Percentiles rank a stretch among this genome's conserved stretches.
phyloP scores from a whole-genome alignment of 1,139 yeast genomes.

The Protomyces lactucae-debilis region DNA sequence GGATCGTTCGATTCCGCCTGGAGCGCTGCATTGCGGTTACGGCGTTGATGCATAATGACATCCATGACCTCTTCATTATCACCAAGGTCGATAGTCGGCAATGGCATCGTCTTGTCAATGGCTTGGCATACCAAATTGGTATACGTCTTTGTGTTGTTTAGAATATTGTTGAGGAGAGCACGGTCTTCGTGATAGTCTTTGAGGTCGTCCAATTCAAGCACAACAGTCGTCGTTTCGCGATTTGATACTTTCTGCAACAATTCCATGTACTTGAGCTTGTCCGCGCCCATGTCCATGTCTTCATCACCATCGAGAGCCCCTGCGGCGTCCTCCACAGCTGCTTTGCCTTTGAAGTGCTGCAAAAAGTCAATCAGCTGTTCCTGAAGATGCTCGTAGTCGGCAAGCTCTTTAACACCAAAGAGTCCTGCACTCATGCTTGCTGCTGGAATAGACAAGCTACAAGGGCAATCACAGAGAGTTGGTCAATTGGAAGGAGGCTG shows the following conservation, averaged over 20 bases:
- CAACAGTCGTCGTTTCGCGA: constrained; percentile 63
- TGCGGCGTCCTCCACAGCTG: background rate
- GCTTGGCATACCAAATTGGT: constrained; percentile 69
- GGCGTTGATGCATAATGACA: constrained; percentile 85
- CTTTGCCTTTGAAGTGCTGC: constrained; percentile 9
- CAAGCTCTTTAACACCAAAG: constrained; percentile 17
- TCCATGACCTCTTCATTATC: constrained; percentile 89
- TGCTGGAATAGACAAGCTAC: background rate
- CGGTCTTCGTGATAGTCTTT: constrained; percentile 40
- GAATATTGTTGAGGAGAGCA: constrained; percentile 53
- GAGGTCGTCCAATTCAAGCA: constrained; percentile 80
- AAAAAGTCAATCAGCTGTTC: constrained; percentile 16
- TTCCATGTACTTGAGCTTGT: constrained; percentile 18
- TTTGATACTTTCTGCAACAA: constrained; percentile 66
- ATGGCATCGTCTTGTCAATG: constrained; percentile 78
- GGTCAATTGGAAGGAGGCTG: too few species aligned
- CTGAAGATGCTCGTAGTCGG: constrained; percentile 14
- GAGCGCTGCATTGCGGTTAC: constrained; percentile 68
- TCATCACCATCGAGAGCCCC: background rate
- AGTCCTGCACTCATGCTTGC: constrained; percentile 2
- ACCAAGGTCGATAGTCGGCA: constrained; percentile 67
- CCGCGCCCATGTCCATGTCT: background rate
- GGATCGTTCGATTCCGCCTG: constrained; percentile 55
- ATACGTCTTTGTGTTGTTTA: constrained; percentile 71
- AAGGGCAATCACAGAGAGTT: too few species aligned